Evolutionary conservation across 2,329 filamentous ascomycete species (phyloP), one percentile per base, ranked within the genome.

Genomic region (Fusarium proliferatum): DNA sequence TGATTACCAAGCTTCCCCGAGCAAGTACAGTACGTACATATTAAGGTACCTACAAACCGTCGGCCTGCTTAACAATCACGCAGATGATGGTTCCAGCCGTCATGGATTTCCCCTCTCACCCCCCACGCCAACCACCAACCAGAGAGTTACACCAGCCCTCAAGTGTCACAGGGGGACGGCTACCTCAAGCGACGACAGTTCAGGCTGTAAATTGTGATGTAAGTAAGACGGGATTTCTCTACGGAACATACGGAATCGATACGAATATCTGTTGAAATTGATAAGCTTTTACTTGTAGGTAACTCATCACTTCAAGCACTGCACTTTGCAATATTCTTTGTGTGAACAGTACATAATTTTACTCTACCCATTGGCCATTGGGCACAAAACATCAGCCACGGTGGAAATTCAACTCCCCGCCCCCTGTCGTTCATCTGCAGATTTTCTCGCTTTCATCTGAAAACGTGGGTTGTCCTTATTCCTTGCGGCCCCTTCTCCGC

Each of bases 1-100:
- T 64, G 70, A 64, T 71, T 71, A 73, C 67, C 52, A 73, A 73
- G 36, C 51, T 53, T 52, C 23, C 30, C 33, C 42, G n/a, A 67
- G 46, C 43, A 45, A 51, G 57, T 52, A 33, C 11, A 30, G 33
- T 33, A 33, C 33, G 33, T 33, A 33, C 33, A 33, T 33, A 34
- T 69, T 26, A 23, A 23, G 23, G 23, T 23, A 69, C 66, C 48
- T 64, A 38, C 43, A 69, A 45, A 28, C 39, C 28, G 39, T 43
- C 52, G 36, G 36, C 33, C 33, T 77, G 76, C 72, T 77, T 76
- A 77, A 77, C 68, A 77, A 77, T 77, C 76, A 76, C 61, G 53
- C 62, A 75, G 23, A 41, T 69, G 61, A 71, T 48, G 66, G 26
- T 43, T 55, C 67, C 52, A 56, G 45, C 61, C 65, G 63, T 77